These are phyloP conservation scores for Camellia oleifera DNA, from an alignment of 179 eudicot genomes.

Conservation along the genomic window DNA sequence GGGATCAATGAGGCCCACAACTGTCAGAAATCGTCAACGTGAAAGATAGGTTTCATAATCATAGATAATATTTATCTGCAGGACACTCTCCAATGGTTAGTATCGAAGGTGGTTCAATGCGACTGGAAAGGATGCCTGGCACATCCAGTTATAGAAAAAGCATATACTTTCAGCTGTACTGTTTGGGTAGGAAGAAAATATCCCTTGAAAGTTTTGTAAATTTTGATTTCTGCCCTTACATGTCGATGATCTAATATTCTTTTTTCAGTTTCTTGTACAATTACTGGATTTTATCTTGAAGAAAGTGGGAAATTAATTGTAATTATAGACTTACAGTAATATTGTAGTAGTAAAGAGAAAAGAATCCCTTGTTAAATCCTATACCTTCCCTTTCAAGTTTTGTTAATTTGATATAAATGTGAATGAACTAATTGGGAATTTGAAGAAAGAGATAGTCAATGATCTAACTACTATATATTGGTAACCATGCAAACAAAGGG, in stretches of 20 bases:
- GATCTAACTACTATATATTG: no score
- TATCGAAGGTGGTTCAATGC: no score
- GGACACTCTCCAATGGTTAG: not conserved
- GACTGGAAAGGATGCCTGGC: not conserved
- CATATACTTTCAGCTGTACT: constrained; percentile 10
- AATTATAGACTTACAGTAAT: not conserved
- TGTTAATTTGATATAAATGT: not conserved
- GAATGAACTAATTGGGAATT: no score
- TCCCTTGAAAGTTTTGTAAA: constrained; percentile 1
- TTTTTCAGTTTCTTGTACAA: constrained; percentile 12
- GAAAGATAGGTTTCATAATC: not conserved
- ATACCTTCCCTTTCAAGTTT: not conserved
- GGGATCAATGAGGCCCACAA: constrained; percentile 29
- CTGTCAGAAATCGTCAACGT: constrained; percentile 20
- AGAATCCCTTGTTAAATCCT: not conserved
- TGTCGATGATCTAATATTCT: not conserved
- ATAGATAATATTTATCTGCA: not conserved
- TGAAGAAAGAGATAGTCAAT: no score
- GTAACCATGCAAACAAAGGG: no score
- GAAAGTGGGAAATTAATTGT: not conserved
- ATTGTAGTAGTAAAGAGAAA: not conserved
- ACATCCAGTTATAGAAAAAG: constrained; percentile 9
- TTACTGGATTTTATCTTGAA: not conserved
- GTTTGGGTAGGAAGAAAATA: not conserved
- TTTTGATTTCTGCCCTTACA: not conserved